Evolutionary conservation across 2,329 filamentous ascomycete genomes (phyloP), one percentile per base, ranked within the genome.

Genomic region (Phialemonium atrogriseum): DNA sequence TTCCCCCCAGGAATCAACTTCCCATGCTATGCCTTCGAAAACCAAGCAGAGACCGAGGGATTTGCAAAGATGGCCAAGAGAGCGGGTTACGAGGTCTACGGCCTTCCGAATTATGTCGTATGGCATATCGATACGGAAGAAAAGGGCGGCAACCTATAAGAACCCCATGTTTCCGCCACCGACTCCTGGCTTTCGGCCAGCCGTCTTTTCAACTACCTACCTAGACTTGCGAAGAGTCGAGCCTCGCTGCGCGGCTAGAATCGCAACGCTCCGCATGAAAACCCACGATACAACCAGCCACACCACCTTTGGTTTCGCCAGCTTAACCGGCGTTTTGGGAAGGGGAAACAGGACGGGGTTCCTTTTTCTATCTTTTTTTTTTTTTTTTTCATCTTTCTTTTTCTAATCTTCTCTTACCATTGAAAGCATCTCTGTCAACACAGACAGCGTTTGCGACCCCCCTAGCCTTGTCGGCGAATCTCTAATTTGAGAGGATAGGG

Each of bases 1-100:
- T 5, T 9, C 5, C 2, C 7, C 10, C 18, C 19, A 89, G 88
- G 89, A 40, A 91, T 98, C 65, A 98, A 98, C 60, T 98, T 98
- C 59, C 91, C 91, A 7, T 80, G 78, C 54, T 98, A 98, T 51
- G 74, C 91, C 4, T 98, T 98, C 55, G 91, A 98, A 57, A 96
- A 98, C 59, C 91, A 98, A 64, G 91, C 91, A 42, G 91, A 98
- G 61, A 98, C 91, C 5, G 91, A 98, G 62, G 91, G 91, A 6
- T 98, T 98, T 52, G 91, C 91, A 22, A 94, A 93, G 58, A 98
- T 98, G 91, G 91, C 91, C 37, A 95, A 93, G 65, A 73, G 87
- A 41, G 91, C 91, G 12, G 91, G 91, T 26, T 96, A 95, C 55
- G 73, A 85, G 50, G 91, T 98, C 16, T 75, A 86, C 45, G 91